These are phyloP conservation scores for Monosporascus cannonballus DNA, from an alignment of 2,329 filamentous ascomycete species.

Conservation along the genomic window DNA sequence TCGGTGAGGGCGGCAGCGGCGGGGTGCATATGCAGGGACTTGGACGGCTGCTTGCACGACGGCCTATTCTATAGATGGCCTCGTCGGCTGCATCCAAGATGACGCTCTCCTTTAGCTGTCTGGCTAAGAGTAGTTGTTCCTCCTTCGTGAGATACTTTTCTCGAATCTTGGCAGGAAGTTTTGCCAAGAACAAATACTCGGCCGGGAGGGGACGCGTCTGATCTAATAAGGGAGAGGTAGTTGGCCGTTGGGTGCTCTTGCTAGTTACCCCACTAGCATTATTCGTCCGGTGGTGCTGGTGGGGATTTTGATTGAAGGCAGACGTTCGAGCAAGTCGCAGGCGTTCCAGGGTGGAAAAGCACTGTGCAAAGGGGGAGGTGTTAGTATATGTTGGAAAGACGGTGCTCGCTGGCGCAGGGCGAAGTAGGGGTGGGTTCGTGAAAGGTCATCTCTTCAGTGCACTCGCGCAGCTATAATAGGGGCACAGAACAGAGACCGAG, in stretches of 20 bases:
- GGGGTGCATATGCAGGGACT: conserved; percentile 22
- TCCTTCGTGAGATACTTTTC: conserved; percentile 60
- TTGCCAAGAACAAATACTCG: conserved; percentile 58
- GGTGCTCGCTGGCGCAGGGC: too few species aligned
- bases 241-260: conserved; percentile 9
- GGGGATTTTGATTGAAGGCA: conserved; percentile 13
- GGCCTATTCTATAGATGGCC: conserved; percentile 39
- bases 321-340: conserved; percentile 49
- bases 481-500: background rate
- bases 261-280: conserved; percentile 3
- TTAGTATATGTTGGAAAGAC: conserved; percentile 9
- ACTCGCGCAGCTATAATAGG: background rate
- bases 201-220: conserved; percentile 32
- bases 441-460: background rate
- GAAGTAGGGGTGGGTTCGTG: background rate
- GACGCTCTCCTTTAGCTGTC: conserved; percentile 41
- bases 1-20: conserved; percentile 20
- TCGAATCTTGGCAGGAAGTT: conserved; percentile 60
- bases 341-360: conserved; percentile 55
- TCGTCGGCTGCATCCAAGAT: conserved; percentile 52
- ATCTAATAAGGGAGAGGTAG: conserved; percentile 10
- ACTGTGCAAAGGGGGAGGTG: conserved; percentile 30
- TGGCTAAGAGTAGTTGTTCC: conserved; percentile 54
- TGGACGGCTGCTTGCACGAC: conserved; percentile 28
- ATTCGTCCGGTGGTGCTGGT: conserved; percentile 4